Base-by-base conservation (phyloP, 495 filamentous ascomycete species). In the Aspergillus baeticus region DNA sequence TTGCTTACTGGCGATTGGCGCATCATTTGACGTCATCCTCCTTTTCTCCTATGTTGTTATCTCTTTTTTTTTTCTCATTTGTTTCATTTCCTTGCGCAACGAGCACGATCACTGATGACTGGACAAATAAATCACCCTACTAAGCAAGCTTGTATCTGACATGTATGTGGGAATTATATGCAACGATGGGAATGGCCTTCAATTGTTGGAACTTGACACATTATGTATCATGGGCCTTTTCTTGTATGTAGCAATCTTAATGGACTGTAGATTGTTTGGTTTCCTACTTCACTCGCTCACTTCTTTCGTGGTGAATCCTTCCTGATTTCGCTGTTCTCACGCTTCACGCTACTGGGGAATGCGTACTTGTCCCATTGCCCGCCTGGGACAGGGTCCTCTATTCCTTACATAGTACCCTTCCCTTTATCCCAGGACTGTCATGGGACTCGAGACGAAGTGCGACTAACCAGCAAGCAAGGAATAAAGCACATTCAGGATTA, bases 231-330 rank as follows among this genome's bases (percentile, higher is more conserved):
- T 61, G 62, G 62, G 52, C 58, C 23, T 44, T 48, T 53, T 51
- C 51, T 64, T 61, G 58, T 64, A 64, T 42, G 47, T 64, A 64
- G 58, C 55, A 58, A 58, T 46, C 55, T 21, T 62, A 58, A 62
- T 62, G 55, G 43, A 58, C 46, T 63, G 49, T 55, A 49, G 47
- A 55, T 58, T 60, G 46, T 55, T 36, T 55, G 13, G 6, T 53
- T 46, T 39, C 2, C 23, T 22, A 42, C 21, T 37, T 34, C 17
- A 22, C 35, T 50, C 35, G 4, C 31, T 10, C 20, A 2, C 15
- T 18, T 22, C 47, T 50, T 31, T 34, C 14, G 33, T 29, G 8
- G 26, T n/a, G n/a, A n/a, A n/a, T n/a, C n/a, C n/a, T n/a, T n/a
- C n/a, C n/a, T n/a, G n/a, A n/a, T n/a, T n/a, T n/a, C n/a, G n/a